Evolutionary conservation across 1,284 basidiomycete species (phyloP).

Genomic region (Porogramme epimiltina): DNA sequence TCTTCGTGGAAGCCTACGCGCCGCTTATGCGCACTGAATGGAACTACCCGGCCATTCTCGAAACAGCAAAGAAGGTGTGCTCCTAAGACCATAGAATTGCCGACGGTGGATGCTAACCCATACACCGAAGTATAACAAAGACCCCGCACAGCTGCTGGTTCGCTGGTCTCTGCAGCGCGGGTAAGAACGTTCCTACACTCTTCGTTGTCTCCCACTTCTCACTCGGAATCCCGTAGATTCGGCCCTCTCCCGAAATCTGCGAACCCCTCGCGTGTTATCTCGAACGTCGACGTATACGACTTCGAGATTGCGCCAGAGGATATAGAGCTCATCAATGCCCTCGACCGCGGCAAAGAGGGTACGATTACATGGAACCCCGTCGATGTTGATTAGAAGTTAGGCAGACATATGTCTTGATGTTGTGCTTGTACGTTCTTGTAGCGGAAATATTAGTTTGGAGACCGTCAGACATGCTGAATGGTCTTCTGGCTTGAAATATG

Average conservation of each 20-base stretch:
- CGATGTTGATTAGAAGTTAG: constrained; percentile 25
- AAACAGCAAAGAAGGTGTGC: constrained; percentile 44
- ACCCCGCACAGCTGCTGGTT: constrained; percentile 62
- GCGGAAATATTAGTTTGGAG: too few species aligned
- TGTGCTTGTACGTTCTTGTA: too few species aligned
- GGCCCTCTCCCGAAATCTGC: constrained; percentile 57
- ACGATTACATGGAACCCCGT: constrained; percentile 52
- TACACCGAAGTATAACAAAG: constrained; percentile 52
- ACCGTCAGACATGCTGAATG: too few species aligned
- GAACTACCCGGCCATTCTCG: constrained; percentile 40
- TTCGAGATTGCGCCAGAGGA: constrained; percentile 52
- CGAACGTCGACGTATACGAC: constrained; percentile 53
- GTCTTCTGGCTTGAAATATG: too few species aligned
- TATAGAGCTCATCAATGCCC: constrained; percentile 46
- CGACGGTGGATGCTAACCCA: too few species aligned
- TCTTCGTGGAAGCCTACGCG: constrained; percentile 71
- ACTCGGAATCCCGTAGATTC: constrained; percentile 38
- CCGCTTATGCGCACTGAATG: constrained; percentile 48
- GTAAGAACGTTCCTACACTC: constrained; percentile 19
- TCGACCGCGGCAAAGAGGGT: constrained; percentile 48
- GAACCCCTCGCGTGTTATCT: constrained; percentile 45
- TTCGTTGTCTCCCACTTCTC: background rate
- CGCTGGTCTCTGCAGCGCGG: constrained; percentile 69
- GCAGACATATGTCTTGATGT: too few species aligned
- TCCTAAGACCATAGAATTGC: too few species aligned